These are phyloP conservation scores for Hyphodiscus sp. DNA, from an alignment of 2,329 filamentous ascomycete genomes.

Conservation along the genomic window DNA sequence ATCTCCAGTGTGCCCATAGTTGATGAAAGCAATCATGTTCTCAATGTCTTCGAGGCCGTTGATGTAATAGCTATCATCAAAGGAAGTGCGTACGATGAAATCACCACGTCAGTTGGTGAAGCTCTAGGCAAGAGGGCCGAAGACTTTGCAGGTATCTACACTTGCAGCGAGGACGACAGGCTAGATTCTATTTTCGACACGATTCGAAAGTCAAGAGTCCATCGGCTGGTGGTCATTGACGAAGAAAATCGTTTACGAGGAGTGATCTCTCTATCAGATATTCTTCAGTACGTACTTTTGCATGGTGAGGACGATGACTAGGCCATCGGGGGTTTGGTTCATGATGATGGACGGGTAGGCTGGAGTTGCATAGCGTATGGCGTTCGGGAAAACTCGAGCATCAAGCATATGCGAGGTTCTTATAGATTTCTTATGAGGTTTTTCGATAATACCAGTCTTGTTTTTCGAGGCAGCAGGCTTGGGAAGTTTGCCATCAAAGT, in stretches of 20 bases:
- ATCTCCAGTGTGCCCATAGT: conserved; percentile 94
- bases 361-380: conserved; percentile 32
- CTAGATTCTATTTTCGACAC: conserved; percentile 96
- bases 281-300: conserved; percentile 87
- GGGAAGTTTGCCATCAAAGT: neutral
- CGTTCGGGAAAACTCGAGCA: conserved; percentile 24
- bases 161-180: conserved; percentile 84
- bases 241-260: conserved; percentile 81
- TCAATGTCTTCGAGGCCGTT: conserved; percentile 97
- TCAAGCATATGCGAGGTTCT: conserved; percentile 16
- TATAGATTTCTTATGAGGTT: conserved; percentile 24
- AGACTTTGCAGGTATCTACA: conserved; percentile 95
- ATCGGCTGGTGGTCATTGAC: conserved; percentile 88
- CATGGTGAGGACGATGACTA: conserved; percentile 37
- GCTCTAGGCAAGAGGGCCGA: conserved; percentile 80
- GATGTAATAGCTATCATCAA: conserved; percentile 96
- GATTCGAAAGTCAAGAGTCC: conserved; percentile 88
- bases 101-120: conserved; percentile 80
- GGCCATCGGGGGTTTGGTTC: conserved; percentile 11
- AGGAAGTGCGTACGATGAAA: conserved; percentile 84
- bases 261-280: conserved; percentile 90
- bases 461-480: neutral
- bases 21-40: conserved; percentile 67
- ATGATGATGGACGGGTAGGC: conserved; percentile 15
- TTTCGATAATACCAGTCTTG: conserved; percentile 23